phyloP scores from a whole-genome alignment of 179 eudicot species.

The Heliamphora ciliata region DNA sequence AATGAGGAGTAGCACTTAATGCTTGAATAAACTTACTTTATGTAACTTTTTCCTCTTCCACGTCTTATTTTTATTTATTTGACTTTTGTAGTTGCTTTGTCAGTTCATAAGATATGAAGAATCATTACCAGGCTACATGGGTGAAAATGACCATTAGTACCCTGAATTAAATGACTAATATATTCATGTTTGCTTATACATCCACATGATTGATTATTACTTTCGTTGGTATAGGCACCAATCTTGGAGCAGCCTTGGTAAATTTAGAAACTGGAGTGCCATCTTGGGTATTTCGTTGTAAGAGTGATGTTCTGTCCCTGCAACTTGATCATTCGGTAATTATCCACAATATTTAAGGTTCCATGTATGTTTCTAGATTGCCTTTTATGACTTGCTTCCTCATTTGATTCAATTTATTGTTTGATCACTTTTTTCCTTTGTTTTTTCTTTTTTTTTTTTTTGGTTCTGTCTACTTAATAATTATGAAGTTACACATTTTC shows the following conservation, averaged over 20 bases:
- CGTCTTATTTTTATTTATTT: not conserved
- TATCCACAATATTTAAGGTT: slow-evolving; percentile 10
- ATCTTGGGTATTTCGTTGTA: slow-evolving; percentile 49
- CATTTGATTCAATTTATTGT: not conserved
- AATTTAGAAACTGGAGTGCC: slow-evolving; percentile 49
- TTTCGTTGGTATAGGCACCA: slow-evolving; percentile 44
- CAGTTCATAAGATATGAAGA: not conserved
- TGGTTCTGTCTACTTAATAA: not conserved
- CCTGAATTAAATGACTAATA: too few species aligned
- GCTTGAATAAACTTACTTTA: not conserved
- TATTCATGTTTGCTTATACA: not conserved
- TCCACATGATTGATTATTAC: not conserved
- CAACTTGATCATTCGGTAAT: slow-evolving; percentile 67
- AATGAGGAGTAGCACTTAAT: not conserved
- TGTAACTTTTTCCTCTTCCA: not conserved
- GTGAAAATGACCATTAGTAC: not conserved
- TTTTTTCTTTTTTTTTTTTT: not conserved
- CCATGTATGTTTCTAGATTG: slow-evolving; percentile 7
- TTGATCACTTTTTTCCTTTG: not conserved
- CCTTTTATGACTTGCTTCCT: slow-evolving; percentile 8
- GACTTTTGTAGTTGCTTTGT: not conserved
- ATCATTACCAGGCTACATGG: not conserved
- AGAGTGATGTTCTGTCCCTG: slow-evolving; percentile 70
- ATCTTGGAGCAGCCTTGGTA: slow-evolving; percentile 63
- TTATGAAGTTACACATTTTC: not conserved